Evolutionary conservation across 108 stramenopile genomes (phyloP).

Genomic region (Nannochloropsis granulata): DNA sequence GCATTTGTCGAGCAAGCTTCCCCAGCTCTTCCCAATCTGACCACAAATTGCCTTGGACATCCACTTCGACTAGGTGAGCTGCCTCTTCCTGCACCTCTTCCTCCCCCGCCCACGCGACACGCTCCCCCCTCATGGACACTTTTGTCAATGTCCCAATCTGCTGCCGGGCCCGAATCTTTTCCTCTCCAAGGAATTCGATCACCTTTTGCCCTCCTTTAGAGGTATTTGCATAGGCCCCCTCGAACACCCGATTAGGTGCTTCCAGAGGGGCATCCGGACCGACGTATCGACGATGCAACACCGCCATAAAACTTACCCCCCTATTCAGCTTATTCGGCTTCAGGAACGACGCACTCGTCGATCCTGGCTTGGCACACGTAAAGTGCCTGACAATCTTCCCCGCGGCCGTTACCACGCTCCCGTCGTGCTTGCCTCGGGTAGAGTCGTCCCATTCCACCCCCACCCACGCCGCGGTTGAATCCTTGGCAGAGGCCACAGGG

Average conservation of each 20-base stretch:
- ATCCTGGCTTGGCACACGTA: neutral
- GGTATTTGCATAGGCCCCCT: constrained; percentile 3
- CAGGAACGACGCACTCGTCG: constrained; percentile 18
- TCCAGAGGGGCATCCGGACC: neutral
- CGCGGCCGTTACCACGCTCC: constrained; percentile 2
- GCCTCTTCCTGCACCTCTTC: neutral
- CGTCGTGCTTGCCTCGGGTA: constrained; percentile 34
- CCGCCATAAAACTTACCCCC: neutral
- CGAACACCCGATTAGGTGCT: neutral
- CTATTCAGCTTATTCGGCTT: constrained; percentile 10
- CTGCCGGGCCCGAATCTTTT: constrained; percentile 6
- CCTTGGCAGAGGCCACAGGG: constrained; percentile 29
- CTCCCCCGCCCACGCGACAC: neutral
- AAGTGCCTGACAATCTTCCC: constrained; percentile 10
- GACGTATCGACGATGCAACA: neutral
- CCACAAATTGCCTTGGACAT: constrained; percentile 24
- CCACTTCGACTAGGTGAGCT: neutral
- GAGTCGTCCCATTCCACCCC: constrained; percentile 34
- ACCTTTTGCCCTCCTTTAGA: neutral
- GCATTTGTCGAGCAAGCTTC: neutral
- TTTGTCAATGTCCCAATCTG: constrained; percentile 1
- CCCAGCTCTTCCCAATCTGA: constrained; percentile 5
- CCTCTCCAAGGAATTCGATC: constrained; percentile 16
- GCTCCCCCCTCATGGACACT: neutral
- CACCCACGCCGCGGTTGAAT: constrained; percentile 13